Evolutionary conservation across 2,329 filamentous ascomycete species (phyloP).

Genomic region (Rhynchosporium agropyri): DNA sequence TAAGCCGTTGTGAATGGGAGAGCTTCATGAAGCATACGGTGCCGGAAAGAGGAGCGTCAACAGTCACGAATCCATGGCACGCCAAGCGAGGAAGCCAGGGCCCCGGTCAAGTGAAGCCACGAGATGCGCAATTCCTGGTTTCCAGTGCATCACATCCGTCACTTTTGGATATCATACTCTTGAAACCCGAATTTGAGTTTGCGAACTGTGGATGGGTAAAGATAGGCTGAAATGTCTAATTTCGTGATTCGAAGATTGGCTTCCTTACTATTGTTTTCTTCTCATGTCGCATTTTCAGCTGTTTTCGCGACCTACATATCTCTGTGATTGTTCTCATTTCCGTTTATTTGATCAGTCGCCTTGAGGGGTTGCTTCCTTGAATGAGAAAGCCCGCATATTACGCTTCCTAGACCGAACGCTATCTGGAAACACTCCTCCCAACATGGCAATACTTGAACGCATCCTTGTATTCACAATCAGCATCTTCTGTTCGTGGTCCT

Average conservation of each 20-base stretch:
- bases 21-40: not conserved
- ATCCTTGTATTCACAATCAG: conserved; percentile 32
- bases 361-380: too few relatives aligned
- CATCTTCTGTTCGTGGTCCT: conserved; percentile 31
- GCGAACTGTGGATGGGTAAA: too few relatives aligned
- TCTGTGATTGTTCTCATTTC: too few relatives aligned
- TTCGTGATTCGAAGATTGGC: too few relatives aligned
- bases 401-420: too few relatives aligned
- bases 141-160: conserved; percentile 27
- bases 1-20: too few relatives aligned
- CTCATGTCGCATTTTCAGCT: too few relatives aligned
- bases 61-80: not conserved
- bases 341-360: too few relatives aligned
- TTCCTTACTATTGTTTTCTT: too few relatives aligned
- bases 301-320: too few relatives aligned
- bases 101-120: conserved; percentile 14
- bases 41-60: not conserved
- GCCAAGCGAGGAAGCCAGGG: not conserved
- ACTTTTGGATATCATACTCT: conserved; percentile 9
- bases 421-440: not conserved
- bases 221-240: too few relatives aligned
- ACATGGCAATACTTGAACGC: conserved; percentile 26
- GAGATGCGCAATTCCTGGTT: conserved; percentile 18
- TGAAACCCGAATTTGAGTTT: not conserved
- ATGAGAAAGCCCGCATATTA: too few relatives aligned